Conservation (phyloP, 331 rosid species). For the Acacia pycnantha region DNA sequence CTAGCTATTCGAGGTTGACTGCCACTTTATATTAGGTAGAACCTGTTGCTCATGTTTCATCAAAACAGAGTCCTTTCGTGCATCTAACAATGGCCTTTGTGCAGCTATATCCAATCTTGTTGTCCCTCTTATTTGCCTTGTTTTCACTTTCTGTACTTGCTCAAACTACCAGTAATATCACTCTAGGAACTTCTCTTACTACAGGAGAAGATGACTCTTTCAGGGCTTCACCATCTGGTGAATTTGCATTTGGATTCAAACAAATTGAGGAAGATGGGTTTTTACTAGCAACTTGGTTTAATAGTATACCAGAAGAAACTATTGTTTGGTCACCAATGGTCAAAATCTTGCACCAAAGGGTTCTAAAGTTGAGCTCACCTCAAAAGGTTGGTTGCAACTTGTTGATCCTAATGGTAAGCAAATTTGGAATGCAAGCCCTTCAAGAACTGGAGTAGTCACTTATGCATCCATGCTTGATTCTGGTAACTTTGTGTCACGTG, state of each 20-base stretch:
- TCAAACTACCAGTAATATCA: neutral
- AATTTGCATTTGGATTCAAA: conserved; percentile 20
- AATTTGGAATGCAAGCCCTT: neutral
- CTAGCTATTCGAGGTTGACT: neutral
- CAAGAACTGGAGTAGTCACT: neutral
- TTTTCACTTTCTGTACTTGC: neutral
- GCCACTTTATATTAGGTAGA: neutral
- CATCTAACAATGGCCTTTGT: neutral
- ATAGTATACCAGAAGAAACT: conserved; percentile 5
- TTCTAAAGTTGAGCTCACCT: too few species aligned
- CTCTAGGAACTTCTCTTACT: neutral
- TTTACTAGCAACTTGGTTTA: conserved; percentile 18
- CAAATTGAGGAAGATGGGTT: conserved; percentile 6
- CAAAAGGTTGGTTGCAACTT: neutral
- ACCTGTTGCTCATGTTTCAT: neutral
- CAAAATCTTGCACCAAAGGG: neutral
- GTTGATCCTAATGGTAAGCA: neutral
- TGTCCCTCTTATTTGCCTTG: neutral
- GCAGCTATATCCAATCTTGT: neutral
- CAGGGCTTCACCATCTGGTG: conserved; percentile 2
- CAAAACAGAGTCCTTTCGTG: neutral
- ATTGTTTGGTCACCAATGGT: conserved; percentile 18
- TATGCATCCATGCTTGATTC: conserved; percentile 13
- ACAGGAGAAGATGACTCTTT: neutral
- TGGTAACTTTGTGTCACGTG: conserved; percentile 5